Evolutionary conservation across 345 rosid genomes (phyloP).

Genomic region (Corchorus olitorius): DNA sequence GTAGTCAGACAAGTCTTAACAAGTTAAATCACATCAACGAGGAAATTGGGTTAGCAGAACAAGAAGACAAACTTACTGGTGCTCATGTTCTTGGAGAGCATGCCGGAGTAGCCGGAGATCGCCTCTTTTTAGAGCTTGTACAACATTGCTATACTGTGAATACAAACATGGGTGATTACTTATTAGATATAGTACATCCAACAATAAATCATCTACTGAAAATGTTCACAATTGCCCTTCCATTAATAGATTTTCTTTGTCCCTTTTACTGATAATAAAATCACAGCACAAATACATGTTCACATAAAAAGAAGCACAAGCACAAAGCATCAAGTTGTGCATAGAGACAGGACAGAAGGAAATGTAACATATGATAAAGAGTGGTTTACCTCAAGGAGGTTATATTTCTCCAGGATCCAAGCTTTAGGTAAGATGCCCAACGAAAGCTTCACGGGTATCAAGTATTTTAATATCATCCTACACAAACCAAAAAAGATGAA

Average conservation of each 20-base stretch:
- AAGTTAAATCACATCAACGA: neutral
- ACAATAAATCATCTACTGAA: neutral
- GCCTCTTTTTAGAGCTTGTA: constrained; percentile 72
- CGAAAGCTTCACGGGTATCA: constrained; percentile 95
- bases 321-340: neutral
- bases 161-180: constrained; percentile 26
- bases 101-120: constrained; percentile 86
- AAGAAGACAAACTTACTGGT: constrained; percentile 50
- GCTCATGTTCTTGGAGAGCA: constrained; percentile 89
- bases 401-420: constrained; percentile 65
- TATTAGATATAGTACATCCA: neutral
- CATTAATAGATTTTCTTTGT: neutral
- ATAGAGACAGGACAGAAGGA: constrained; percentile 8
- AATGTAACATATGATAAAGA: neutral
- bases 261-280: neutral
- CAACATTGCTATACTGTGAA: constrained; percentile 71
- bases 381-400: constrained; percentile 71
- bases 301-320: neutral
- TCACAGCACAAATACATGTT: neutral
- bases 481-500: constrained; percentile 17
- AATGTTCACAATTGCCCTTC: neutral
- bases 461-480: constrained; percentile 95
- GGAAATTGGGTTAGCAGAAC: neutral
- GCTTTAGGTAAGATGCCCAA: constrained; percentile 75
- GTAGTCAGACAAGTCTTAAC: neutral